phyloP scores from a whole-genome alignment of 2,329 filamentous ascomycete genomes.

The Clarireedia hainanense region DNA sequence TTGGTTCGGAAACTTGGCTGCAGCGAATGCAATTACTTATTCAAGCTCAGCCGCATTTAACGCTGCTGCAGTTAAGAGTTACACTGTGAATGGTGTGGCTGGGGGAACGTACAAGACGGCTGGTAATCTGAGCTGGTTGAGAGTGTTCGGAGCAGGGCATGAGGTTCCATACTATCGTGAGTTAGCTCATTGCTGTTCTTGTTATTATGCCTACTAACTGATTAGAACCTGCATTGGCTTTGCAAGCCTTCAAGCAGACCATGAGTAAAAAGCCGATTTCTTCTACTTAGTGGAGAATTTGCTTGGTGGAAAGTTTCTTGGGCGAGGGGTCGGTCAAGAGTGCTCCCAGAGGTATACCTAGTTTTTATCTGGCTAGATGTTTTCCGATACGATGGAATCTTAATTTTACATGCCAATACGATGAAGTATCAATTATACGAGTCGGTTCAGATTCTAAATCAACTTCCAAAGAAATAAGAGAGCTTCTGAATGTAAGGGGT shows the following conservation, averaged over 20 bases:
- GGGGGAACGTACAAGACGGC: constrained; percentile 43
- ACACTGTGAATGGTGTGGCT: constrained; percentile 40
- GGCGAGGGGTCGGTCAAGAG: too few relatives aligned
- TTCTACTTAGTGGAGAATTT: constrained; percentile 26
- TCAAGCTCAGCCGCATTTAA: constrained; percentile 34
- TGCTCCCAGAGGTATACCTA: too few relatives aligned
- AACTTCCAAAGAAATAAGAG: too few relatives aligned
- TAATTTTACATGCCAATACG: too few relatives aligned
- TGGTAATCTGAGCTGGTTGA: constrained; percentile 42
- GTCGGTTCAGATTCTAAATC: too few relatives aligned
- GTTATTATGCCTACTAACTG: neutral
- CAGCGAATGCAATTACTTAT: constrained; percentile 40
- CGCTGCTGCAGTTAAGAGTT: constrained; percentile 31
- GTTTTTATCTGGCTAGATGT: too few relatives aligned
- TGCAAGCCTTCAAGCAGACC: constrained; percentile 41
- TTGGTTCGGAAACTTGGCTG: constrained; percentile 43
- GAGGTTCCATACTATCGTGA: constrained; percentile 24
- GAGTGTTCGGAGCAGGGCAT: constrained; percentile 40
- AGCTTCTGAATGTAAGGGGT: too few relatives aligned
- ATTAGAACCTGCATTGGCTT: constrained; percentile 34
- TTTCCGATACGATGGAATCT: too few relatives aligned
- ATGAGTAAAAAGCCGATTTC: constrained; percentile 32
- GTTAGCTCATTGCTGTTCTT: neutral
- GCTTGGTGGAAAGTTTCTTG: too few relatives aligned
- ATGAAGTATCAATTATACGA: too few relatives aligned